Evolutionary conservation across 75 land plant species (phyloP).

Genomic region (Adiantum capillusveneris): DNA sequence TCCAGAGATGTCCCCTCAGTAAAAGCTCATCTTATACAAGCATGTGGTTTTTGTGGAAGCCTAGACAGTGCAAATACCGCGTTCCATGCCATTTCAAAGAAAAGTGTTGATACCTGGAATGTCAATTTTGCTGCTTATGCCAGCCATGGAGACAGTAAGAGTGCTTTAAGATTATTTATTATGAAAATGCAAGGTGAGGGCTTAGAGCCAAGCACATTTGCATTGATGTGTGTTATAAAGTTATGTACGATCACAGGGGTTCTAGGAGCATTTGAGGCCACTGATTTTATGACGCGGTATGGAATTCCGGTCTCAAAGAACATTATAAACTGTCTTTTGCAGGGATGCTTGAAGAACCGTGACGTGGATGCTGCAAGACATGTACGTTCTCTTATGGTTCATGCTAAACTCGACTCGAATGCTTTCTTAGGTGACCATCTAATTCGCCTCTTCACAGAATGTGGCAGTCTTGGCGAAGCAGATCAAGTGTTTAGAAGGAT

Average conservation of each 20-base stretch:
- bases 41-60: constrained; percentile 31
- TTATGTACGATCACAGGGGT: too few species aligned
- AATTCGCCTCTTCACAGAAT: constrained; percentile 21
- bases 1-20: too few species aligned
- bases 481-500: constrained; percentile 17
- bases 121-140: constrained; percentile 32
- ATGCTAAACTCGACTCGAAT: neutral
- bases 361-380: neutral
- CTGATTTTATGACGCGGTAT: constrained; percentile 13
- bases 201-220: too few species aligned
- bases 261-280: too few species aligned
- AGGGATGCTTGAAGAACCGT: neutral
- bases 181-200: too few species aligned
- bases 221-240: too few species aligned
- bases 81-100: constrained; percentile 13
- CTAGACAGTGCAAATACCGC: constrained; percentile 12
- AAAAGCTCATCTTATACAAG: constrained; percentile 13
- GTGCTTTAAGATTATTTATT: neutral
- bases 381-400: neutral
- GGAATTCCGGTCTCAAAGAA: neutral
- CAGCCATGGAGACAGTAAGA: constrained; percentile 16
- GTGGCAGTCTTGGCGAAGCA: constrained; percentile 27
- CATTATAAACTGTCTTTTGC: neutral
- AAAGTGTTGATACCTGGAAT: constrained; percentile 29
- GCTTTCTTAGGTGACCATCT: constrained; percentile 10